Conservation (phyloP, 306 rosid genomes). For the Pterocarpus macrocarpus region DNA sequence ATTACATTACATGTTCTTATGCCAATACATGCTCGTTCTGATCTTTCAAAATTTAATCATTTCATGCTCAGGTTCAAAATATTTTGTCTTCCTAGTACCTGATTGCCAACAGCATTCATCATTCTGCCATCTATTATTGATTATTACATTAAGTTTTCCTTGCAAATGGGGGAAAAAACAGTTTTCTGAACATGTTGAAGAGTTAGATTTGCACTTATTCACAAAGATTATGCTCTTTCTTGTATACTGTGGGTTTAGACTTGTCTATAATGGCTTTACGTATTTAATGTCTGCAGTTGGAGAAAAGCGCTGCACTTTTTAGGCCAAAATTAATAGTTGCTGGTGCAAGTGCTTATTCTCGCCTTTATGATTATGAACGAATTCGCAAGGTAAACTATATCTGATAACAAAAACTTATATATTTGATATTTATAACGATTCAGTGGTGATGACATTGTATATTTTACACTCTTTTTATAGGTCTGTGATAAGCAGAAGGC, state of each 20-base stretch:
- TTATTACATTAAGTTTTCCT: constrained; percentile 10
- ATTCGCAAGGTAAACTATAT: constrained; percentile 79
- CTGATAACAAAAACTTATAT: constrained; percentile 19
- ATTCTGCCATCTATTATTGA: constrained; percentile 38
- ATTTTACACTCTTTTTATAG: constrained; percentile 49
- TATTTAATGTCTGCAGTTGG: constrained; percentile 71
- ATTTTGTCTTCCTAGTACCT: constrained; percentile 27
- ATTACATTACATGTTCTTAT: constrained; percentile 10
- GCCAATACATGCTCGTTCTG: constrained; percentile 17
- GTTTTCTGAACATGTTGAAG: constrained; percentile 3
- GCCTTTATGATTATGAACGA: constrained; percentile 91
- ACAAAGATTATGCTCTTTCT: constrained; percentile 3
- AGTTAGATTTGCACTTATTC: constrained; percentile 7
- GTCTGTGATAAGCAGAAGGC: constrained; percentile 97
- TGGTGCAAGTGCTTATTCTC: constrained; percentile 99
- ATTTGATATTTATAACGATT: constrained; percentile 26
- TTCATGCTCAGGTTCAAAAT: constrained; percentile 12
- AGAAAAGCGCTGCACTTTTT: constrained; percentile 92
- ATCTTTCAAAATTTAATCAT: constrained; percentile 36
- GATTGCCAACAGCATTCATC: constrained; percentile 24
- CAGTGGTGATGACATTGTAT: constrained; percentile 27
- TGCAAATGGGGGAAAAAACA: neutral
- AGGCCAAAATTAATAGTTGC: constrained; percentile 97
- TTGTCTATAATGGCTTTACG: constrained; percentile 24
- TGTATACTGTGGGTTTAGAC: constrained; percentile 27